Evolutionary conservation across 768 basidiomycete species (phyloP).

Genomic region (Rhodocollybia butyracea): DNA sequence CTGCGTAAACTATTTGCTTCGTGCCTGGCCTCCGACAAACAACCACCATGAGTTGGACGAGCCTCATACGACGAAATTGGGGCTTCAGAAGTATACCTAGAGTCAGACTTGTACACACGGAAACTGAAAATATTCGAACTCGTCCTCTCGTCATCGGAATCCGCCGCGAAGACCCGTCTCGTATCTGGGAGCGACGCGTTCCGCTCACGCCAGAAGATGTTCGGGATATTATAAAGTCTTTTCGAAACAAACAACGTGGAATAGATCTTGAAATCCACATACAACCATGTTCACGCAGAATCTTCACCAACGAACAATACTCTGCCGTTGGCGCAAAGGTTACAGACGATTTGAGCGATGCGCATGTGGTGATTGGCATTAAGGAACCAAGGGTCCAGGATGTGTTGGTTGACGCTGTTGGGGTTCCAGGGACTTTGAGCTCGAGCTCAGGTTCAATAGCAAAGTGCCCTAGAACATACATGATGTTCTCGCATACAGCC

Average conservation of each 20-base stretch:
- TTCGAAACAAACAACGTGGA: neutral
- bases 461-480: slow-evolving; percentile 56
- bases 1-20: too few species aligned
- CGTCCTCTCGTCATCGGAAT: slow-evolving; percentile 42
- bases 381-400: slow-evolving; percentile 78
- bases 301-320: slow-evolving; percentile 66
- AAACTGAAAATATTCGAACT: too few species aligned
- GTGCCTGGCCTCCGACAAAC: too few species aligned
- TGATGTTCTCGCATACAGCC: slow-evolving; percentile 92
- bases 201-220: slow-evolving; percentile 81
- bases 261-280: neutral
- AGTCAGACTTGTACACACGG: too few species aligned
- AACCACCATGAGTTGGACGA: too few species aligned
- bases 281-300: slow-evolving; percentile 38
- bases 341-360: slow-evolving; percentile 49
- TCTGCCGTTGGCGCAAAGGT: slow-evolving; percentile 73
- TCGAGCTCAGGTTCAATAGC: neutral
- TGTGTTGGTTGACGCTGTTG: slow-evolving; percentile 45
- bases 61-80: too few species aligned
- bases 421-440: slow-evolving; percentile 5
- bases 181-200: slow-evolving; percentile 86
- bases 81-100: too few species aligned
- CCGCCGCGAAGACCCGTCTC: slow-evolving; percentile 70
- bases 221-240: slow-evolving; percentile 34
- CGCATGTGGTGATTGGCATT: slow-evolving; percentile 82